A percentile compares a stretch with the other conserved stretches of the same genome.
phyloP scores from a whole-genome alignment of 495 filamentous ascomycete genomes.

The Annulohypoxylon maeteangense region DNA sequence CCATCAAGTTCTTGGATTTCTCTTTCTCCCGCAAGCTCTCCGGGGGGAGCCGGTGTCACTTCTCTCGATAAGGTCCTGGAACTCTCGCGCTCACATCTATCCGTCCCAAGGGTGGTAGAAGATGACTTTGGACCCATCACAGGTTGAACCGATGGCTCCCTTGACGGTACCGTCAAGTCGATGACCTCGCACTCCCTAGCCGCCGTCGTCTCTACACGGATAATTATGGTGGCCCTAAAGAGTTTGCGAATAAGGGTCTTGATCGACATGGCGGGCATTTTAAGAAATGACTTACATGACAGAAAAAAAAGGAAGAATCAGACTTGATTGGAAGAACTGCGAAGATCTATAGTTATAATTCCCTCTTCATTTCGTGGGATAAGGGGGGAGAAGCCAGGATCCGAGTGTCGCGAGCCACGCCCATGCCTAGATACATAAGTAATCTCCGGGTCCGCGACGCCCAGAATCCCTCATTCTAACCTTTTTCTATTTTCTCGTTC shows the following conservation, averaged over 20 bases:
- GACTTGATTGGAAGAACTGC: neutral
- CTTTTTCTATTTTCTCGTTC: neutral
- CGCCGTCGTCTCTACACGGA: conserved; percentile 6
- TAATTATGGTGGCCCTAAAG: conserved; percentile 25
- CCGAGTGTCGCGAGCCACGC: neutral
- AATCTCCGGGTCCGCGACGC: neutral
- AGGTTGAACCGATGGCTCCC: neutral
- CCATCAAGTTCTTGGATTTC: conserved; percentile 14
- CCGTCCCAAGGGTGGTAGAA: neutral
- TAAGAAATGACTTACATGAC: conserved; percentile 19
- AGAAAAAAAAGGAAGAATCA: neutral
- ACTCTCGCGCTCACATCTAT: neutral
- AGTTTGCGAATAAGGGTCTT: conserved; percentile 26
- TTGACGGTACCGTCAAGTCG: conserved; percentile 11
- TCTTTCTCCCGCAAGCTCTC: neutral
- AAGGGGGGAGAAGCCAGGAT: neutral
- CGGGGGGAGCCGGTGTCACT: neutral
- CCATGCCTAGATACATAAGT: neutral
- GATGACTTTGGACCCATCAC: neutral
- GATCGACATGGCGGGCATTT: conserved; percentile 13
- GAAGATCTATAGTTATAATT: conserved; percentile 8
- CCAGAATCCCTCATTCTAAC: neutral
- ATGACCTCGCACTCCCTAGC: conserved; percentile 8
- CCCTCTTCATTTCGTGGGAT: neutral
- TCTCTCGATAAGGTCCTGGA: conserved; percentile 10